Percentiles rank a stretch among this genome's conserved stretches.
These are phyloP conservation scores for Hevea brasiliensis DNA, from an alignment of 345 rosid species.

Conservation along the genomic window DNA sequence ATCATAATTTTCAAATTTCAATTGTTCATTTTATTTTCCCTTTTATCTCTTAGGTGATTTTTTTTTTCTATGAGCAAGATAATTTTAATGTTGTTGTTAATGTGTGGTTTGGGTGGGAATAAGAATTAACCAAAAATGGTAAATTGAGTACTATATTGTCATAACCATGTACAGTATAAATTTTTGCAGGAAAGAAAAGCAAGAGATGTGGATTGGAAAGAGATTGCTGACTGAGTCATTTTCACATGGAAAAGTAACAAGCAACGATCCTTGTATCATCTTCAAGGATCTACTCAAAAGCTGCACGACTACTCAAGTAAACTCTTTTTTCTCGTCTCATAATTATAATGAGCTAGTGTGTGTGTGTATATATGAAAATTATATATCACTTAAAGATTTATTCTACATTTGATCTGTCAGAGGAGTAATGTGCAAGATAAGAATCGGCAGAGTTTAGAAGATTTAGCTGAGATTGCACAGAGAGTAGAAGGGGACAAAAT, in stretches of 20 bases:
- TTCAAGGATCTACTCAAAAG: slow-evolving; percentile 47
- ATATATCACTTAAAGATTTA: too few species aligned
- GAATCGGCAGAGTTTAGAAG: slow-evolving; percentile 11
- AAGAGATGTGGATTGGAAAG: slow-evolving; percentile 17
- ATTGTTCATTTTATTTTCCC: too few species aligned
- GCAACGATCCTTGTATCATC: slow-evolving; percentile 39
- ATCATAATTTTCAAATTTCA: too few species aligned
- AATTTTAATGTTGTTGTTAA: too few species aligned
- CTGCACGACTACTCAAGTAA: slow-evolving; percentile 24
- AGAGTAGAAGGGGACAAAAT: slow-evolving; percentile 20
- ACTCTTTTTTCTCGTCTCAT: neutral
- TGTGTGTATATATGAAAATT: too few species aligned
- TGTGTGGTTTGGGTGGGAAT: too few species aligned
- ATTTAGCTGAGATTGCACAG: slow-evolving; percentile 1
- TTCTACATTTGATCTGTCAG: too few species aligned
- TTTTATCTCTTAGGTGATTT: too few species aligned
- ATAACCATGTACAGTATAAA: neutral
- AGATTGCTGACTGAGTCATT: slow-evolving; percentile 11
- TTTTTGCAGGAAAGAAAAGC: slow-evolving; percentile 30
- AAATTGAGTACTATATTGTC: too few species aligned
- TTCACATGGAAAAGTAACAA: slow-evolving; percentile 13
- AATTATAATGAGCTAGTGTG: too few species aligned
- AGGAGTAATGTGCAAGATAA: neutral
- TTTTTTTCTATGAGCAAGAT: too few species aligned
- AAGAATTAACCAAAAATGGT: too few species aligned